Evolutionary conservation across 305 asterid species (phyloP).

Genomic region (Vinca major): DNA sequence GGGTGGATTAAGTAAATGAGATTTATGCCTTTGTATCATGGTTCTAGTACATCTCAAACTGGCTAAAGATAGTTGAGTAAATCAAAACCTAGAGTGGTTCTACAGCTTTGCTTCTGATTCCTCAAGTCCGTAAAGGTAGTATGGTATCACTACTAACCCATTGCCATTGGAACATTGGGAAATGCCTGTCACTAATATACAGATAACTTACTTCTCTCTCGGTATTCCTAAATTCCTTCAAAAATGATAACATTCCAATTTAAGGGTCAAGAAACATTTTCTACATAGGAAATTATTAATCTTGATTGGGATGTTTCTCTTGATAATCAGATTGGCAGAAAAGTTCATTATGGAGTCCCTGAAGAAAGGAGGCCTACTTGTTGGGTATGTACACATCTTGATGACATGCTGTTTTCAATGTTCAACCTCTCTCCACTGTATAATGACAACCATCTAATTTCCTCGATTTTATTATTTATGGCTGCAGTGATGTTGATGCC

Average conservation of each 20-base stretch:
- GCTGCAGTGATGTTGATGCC: slow-evolving; percentile 56
- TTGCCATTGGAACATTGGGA: not conserved
- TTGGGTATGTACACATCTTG: slow-evolving; percentile 43
- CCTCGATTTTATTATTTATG: slow-evolving; percentile 17
- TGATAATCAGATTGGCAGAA: slow-evolving; percentile 68
- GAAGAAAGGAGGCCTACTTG: slow-evolving; percentile 61
- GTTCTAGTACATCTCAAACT: not conserved
- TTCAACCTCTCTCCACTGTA: slow-evolving; percentile 2
- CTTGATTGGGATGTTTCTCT: slow-evolving; percentile 16
- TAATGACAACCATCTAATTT: slow-evolving; percentile 3
- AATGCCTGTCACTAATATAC: not conserved
- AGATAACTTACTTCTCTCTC: not conserved
- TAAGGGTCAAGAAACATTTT: not conserved
- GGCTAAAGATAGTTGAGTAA: not conserved
- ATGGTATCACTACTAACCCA: not conserved
- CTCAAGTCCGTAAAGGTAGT: not conserved
- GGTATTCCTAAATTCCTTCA: not conserved
- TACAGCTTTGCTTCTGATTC: not conserved
- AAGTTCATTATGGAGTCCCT: slow-evolving; percentile 54
- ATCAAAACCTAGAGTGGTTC: not conserved
- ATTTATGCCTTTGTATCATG: not conserved
- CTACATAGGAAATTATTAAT: not conserved
- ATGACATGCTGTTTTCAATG: slow-evolving; percentile 9
- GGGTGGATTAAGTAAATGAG: not conserved
- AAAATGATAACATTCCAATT: not conserved